Conservation (phyloP, 1,284 basidiomycete genomes). For the Cryptococcus sp. region DNA sequence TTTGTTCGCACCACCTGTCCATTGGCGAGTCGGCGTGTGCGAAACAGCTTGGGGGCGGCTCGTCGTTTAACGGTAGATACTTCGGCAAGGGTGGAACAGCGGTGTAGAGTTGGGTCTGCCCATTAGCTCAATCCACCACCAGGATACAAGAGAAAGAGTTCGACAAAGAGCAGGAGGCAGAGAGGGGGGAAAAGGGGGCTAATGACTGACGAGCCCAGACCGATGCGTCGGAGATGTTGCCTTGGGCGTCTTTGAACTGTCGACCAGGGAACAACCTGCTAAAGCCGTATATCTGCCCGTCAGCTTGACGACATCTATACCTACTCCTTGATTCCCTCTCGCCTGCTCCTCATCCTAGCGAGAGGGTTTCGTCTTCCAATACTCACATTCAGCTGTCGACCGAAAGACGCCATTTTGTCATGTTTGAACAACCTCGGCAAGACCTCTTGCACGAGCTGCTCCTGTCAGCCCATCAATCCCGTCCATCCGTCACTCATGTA, state of each 20-base stretch:
- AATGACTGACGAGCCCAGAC: slow-evolving; percentile 38
- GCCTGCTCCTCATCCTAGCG: too few species aligned
- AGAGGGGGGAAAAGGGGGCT: too few species aligned
- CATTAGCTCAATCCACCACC: neutral
- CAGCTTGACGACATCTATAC: neutral
- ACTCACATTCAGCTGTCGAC: slow-evolving; percentile 38
- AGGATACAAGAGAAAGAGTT: neutral
- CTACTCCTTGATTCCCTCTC: too few species aligned
- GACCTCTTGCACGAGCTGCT: slow-evolving; percentile 33
- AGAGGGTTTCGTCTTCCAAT: too few species aligned
- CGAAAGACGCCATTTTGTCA: slow-evolving; percentile 39
- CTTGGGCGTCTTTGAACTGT: slow-evolving; percentile 39
- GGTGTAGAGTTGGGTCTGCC: slow-evolving; percentile 34
- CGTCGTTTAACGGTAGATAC: slow-evolving; percentile 33
- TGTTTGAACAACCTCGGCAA: slow-evolving; percentile 41
- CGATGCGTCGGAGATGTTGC: slow-evolving; percentile 36
- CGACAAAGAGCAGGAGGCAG: neutral
- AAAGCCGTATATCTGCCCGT: slow-evolving; percentile 40
- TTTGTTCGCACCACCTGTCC: slow-evolving; percentile 30
- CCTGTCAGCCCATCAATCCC: neutral
- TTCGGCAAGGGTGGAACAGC: slow-evolving; percentile 27
- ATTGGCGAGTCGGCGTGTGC: slow-evolving; percentile 35
- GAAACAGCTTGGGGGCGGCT: slow-evolving; percentile 39
- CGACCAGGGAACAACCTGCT: slow-evolving; percentile 35
- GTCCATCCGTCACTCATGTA: neutral